Evolutionary conservation across 331 rosid species (phyloP).

Genomic region (Quercus lobata): DNA sequence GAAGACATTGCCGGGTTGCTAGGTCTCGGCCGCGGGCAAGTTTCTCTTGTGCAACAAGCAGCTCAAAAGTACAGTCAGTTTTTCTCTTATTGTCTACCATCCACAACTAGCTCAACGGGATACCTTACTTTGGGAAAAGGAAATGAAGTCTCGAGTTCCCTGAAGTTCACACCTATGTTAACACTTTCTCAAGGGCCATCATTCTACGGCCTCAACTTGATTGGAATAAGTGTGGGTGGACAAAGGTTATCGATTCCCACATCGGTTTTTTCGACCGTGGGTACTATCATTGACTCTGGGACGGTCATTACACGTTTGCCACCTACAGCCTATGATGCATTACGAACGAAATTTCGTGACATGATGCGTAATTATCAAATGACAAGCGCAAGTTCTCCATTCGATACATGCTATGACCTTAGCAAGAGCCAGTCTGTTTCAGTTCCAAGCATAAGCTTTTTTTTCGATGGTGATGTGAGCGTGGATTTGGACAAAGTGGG

Average conservation of each 20-base stretch:
- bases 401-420: neutral
- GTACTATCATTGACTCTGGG: conserved; percentile 80
- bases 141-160: neutral
- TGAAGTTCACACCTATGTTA: conserved; percentile 48
- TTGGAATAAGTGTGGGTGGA: conserved; percentile 34
- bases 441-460: neutral
- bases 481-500: neutral
- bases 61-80: conserved; percentile 41
- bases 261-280: conserved; percentile 31
- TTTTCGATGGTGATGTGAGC: neutral
- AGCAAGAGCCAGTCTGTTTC: neutral
- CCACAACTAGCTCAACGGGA: conserved; percentile 47
- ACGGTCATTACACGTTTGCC: conserved; percentile 71
- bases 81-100: conserved; percentile 79
- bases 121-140: conserved; percentile 41
- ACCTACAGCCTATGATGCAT: conserved; percentile 40
- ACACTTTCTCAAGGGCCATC: conserved; percentile 3
- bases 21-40: conserved; percentile 63
- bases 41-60: conserved; percentile 67
- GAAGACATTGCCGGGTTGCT: conserved; percentile 56
- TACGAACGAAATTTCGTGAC: conserved; percentile 28
- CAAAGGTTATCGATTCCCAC: conserved; percentile 21
- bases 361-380: conserved; percentile 42
- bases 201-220: conserved; percentile 43
- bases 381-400: neutral